These are phyloP conservation scores for Hemerocallis citrina DNA, from an alignment of 106 monocot species.

Conservation along the genomic window DNA sequence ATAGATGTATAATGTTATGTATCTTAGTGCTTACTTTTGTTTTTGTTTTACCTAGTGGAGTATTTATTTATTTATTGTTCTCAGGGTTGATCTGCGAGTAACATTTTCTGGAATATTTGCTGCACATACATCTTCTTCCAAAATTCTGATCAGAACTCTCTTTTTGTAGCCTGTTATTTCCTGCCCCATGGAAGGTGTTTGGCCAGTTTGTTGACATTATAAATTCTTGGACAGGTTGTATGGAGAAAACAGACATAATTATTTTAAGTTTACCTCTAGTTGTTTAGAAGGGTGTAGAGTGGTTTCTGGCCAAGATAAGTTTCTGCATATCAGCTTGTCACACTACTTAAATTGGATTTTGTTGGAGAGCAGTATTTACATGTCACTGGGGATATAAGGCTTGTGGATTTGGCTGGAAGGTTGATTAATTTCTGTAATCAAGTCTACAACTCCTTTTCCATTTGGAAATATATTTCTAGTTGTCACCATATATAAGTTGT, in stretches of 20 bases:
- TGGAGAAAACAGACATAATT: background rate
- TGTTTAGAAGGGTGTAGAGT: background rate
- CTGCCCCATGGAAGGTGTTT: background rate
- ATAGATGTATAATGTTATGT: background rate
- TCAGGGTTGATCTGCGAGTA: constrained; percentile 12
- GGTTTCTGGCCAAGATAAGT: background rate
- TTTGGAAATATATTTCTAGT: background rate
- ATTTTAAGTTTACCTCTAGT: background rate
- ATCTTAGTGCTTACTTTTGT: background rate
- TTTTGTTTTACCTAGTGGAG: background rate
- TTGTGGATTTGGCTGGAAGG: background rate
- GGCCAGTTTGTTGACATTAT: constrained; percentile 1
- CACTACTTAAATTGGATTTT: background rate
- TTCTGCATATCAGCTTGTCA: background rate
- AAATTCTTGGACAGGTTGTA: background rate
- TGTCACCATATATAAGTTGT: background rate
- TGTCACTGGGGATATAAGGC: background rate
- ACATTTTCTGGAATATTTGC: background rate
- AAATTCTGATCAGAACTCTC: background rate
- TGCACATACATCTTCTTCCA: background rate
- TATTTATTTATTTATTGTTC: constrained; percentile 9
- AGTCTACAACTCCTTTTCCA: background rate
- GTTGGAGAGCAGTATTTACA: background rate
- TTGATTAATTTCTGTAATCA: background rate
- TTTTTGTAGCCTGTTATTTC: background rate